Evolutionary conservation across 176 grass and related monocot species (phyloP).

Genomic region (Triticum urartu): DNA sequence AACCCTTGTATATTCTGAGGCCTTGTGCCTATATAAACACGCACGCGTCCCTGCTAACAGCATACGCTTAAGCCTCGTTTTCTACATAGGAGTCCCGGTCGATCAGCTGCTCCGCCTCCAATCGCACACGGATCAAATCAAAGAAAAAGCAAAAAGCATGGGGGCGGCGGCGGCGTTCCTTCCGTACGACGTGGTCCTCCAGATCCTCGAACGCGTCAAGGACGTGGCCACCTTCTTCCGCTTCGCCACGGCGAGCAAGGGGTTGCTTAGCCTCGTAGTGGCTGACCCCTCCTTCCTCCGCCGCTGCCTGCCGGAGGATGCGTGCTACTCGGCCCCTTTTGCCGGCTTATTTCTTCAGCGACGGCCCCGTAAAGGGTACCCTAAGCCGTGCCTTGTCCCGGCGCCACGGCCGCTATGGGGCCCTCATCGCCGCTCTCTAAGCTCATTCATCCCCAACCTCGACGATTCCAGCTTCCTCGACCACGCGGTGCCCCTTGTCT

Average conservation of each 20-base stretch:
- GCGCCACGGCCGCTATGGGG: neutral
- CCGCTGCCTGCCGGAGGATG: neutral
- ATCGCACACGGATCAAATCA: too few relatives aligned
- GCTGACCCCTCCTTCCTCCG: neutral
- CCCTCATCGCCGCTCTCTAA: too few relatives aligned
- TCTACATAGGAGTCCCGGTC: too few relatives aligned
- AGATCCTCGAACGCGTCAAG: neutral
- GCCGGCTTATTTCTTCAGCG: neutral
- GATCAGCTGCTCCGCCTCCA: too few relatives aligned
- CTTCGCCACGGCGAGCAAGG: neutral
- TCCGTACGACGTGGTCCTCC: neutral
- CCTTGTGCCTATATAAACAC: too few relatives aligned
- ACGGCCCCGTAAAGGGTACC: neutral
- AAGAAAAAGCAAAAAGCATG: neutral
- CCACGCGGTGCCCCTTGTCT: too few relatives aligned
- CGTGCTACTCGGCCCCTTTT: neutral
- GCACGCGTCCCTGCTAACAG: too few relatives aligned
- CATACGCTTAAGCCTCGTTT: too few relatives aligned
- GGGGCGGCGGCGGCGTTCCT: neutral
- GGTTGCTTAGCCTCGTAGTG: neutral
- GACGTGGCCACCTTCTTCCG: neutral
- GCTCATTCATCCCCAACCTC: too few relatives aligned
- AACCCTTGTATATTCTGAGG: too few relatives aligned
- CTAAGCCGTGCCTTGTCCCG: neutral
- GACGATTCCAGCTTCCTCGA: too few relatives aligned